These are phyloP conservation scores for Xylariaceae sp. DNA, from an alignment of 2,329 filamentous ascomycete species.

Conservation along the genomic window DNA sequence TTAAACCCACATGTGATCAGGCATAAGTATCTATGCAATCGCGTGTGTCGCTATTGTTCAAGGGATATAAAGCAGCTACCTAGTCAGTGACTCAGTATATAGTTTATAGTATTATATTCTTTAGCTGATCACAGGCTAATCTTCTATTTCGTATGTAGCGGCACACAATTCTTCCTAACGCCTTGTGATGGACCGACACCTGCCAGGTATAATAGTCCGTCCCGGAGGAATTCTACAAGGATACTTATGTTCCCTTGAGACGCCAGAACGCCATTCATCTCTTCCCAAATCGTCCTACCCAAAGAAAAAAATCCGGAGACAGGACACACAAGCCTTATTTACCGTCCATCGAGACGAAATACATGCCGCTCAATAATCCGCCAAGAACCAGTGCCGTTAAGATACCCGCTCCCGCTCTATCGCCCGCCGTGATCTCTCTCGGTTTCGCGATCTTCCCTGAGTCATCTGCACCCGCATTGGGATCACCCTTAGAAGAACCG, in stretches of 20 bases:
- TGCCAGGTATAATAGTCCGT: not conserved
- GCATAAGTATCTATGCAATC: no score
- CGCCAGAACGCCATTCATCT: not conserved
- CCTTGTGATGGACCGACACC: not conserved
- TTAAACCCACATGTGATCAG: no score
- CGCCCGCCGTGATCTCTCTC: slow-evolving; percentile 32
- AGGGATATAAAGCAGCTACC: no score
- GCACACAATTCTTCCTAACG: not conserved
- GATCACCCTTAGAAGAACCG: slow-evolving; percentile 33
- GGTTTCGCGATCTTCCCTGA: slow-evolving; percentile 25
- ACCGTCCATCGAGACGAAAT: slow-evolving; percentile 14
- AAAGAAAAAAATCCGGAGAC: not conserved
- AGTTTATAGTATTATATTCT: no score
- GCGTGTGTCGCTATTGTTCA: no score
- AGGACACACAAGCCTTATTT: not conserved
- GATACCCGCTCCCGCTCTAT: slow-evolving; percentile 36
- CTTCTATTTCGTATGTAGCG: no score
- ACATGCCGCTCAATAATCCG: slow-evolving; percentile 18
- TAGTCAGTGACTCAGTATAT: no score
- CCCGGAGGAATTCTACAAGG: not conserved
- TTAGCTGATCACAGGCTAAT: no score
- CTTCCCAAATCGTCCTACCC: not conserved
- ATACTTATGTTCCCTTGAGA: not conserved
- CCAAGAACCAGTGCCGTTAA: slow-evolving; percentile 28
- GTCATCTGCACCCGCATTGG: slow-evolving; percentile 29